A percentile compares a stretch with the other conserved stretches of the same genome.
Conservation (phyloP, 2,329 filamentous ascomycete species). For the Mycosphaerella arachidis region DNA sequence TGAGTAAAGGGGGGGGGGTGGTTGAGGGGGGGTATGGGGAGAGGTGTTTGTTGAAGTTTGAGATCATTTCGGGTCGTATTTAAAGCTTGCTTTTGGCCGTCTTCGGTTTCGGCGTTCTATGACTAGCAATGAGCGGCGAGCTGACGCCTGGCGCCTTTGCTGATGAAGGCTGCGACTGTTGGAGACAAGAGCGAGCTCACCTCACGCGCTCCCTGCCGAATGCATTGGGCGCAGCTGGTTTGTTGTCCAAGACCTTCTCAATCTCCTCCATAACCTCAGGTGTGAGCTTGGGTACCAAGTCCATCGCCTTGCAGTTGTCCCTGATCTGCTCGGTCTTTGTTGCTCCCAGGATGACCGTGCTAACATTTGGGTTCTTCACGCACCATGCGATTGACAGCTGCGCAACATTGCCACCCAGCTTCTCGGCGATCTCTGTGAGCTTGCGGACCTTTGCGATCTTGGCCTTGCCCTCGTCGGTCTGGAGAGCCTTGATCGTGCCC, state of each 20-base stretch:
- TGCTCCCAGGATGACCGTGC: slow-evolving; percentile 53
- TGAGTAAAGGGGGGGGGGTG: background rate
- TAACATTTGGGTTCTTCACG: slow-evolving; percentile 56
- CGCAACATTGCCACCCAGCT: slow-evolving; percentile 44
- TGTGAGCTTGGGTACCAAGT: slow-evolving; percentile 38
- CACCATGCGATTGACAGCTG: slow-evolving; percentile 57
- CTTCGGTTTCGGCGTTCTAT: slow-evolving; percentile 2
- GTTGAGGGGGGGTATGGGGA: background rate
- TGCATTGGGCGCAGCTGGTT: slow-evolving; percentile 30
- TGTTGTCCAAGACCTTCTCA: slow-evolving; percentile 41
- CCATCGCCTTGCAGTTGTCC: slow-evolving; percentile 46
- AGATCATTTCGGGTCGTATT: background rate
- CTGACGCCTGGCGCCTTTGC: background rate
- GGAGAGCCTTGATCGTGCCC: slow-evolving; percentile 50
- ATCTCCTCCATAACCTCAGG: slow-evolving; percentile 41
- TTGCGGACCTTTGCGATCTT: slow-evolving; percentile 57
- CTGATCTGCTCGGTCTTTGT: slow-evolving; percentile 46
- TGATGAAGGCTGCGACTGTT: background rate
- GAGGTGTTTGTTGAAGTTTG: background rate
- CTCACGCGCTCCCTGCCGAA: slow-evolving; percentile 34
- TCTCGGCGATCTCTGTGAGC: slow-evolving; percentile 48
- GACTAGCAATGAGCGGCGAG: background rate
- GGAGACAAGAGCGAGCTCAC: slow-evolving; percentile 19
- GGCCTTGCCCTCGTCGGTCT: slow-evolving; percentile 47
- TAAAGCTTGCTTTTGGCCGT: slow-evolving; percentile 8